Base-by-base conservation (phyloP, 2,329 filamentous ascomycete species). In the Fusarium armeniacum region DNA sequence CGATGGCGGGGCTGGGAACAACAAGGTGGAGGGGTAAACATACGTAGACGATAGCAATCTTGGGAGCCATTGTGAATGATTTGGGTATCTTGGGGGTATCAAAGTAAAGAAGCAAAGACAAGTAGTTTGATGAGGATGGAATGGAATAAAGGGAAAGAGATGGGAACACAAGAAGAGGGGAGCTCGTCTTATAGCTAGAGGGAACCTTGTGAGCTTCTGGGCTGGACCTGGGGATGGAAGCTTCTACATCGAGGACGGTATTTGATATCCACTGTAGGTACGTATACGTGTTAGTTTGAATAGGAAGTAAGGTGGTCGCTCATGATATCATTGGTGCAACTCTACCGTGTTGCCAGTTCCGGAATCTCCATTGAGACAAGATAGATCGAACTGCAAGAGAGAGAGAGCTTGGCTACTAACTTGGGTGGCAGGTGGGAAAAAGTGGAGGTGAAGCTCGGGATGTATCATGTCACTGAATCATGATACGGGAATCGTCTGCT, bases 1-100 rank as follows among this genome's bases (percentile, higher is more conserved):
- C 33, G 51, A 51, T 55, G 43, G 46, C 9, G 59, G 56, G 50
- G 51, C 22, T 53, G 33, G 24, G 20, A 40, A 13, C 20, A 40
- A 45, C 52, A 51, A 63, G 7, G 53, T 59, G 43, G 50, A 55
- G 50, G 56, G 65, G 49, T 54, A 46, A 60, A 88, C 91, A 75
- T 86, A 94, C 92, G 81, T 89, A 97, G 80, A 97, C 89, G 83
- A 97, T 96, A 76, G 94, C 94, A 79, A 97, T 88, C 86, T 93
- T 97, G 81, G 93, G 92, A 83, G 92, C 93, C 93, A 97, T 97
- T 77, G 76, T 86, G 85, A 67, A 54, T 67, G 59, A 65, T 63
- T 69, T 67, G 32, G 33, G 49, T 51, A 40, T 33, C 54, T 26
- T 45, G 51, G 33, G 60, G 66, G 61, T 58, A 70, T 62, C 64